These are phyloP conservation scores for Monilinia laxa DNA, from an alignment of 2,329 filamentous ascomycete species.

Conservation along the genomic window DNA sequence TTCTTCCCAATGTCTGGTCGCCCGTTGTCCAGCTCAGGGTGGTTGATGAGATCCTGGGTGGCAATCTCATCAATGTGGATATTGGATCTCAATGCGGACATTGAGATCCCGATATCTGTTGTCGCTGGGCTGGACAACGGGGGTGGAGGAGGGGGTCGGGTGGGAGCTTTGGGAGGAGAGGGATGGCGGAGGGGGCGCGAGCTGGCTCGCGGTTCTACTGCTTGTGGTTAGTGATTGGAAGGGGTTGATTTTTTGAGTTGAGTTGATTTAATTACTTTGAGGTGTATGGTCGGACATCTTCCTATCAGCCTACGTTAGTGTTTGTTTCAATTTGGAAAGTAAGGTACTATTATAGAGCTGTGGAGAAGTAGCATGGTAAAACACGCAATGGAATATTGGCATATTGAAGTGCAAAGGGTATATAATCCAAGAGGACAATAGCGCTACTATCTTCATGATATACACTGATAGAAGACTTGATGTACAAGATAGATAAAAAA, in stretches of 20 bases:
- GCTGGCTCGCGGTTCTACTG: background rate
- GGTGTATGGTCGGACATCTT: background rate
- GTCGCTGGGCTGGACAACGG: no score
- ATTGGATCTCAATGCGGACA: background rate
- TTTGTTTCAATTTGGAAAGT: background rate
- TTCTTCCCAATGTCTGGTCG: background rate
- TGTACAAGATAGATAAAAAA: no score
- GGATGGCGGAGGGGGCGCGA: background rate
- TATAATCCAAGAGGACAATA: background rate
- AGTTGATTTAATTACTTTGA: background rate
- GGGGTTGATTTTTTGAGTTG: no score
- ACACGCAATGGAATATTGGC: background rate
- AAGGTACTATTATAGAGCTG: background rate
- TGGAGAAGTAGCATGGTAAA: accelerated
- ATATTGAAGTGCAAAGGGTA: no score
- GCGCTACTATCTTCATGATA: background rate
- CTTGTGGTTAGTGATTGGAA: background rate
- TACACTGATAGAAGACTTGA: no score
- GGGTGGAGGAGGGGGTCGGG: background rate
- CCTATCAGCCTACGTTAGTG: background rate
- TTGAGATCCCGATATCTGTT: background rate
- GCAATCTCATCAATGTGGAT: background rate
- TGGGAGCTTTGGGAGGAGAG: background rate
- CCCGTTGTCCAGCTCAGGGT: background rate
- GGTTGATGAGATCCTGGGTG: background rate